Conservation (phyloP, 768 basidiomycete genomes). For the Russula vinacea region DNA sequence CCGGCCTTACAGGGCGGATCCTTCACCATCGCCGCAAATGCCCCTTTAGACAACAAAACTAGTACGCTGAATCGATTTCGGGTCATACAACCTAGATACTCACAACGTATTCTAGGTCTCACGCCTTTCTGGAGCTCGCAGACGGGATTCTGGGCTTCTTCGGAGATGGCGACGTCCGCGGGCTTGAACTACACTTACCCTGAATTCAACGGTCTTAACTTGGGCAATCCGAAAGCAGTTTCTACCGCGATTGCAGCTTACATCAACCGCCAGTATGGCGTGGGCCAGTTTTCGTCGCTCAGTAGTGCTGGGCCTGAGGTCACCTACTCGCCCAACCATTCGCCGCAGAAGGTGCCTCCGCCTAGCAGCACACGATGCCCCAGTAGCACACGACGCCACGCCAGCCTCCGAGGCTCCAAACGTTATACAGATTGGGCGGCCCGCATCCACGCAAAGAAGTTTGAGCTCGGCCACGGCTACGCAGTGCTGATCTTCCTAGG, state of each 20-base stretch:
- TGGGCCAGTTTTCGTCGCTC: background rate
- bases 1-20: constrained; percentile 24
- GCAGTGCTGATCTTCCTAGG: constrained; percentile 50
- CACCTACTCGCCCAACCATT: constrained; percentile 19
- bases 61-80: constrained; percentile 11
- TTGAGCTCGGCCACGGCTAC: constrained; percentile 45
- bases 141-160: constrained; percentile 42
- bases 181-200: constrained; percentile 49
- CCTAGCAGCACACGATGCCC: background rate
- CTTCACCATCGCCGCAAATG: constrained; percentile 20
- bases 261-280: constrained; percentile 42
- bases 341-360: background rate
- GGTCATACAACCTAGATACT: background rate
- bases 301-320: background rate
- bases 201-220: constrained; percentile 45
- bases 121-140: constrained; percentile 48
- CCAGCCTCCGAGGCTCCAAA: background rate
- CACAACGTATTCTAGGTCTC: constrained; percentile 36
- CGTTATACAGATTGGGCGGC: constrained; percentile 42
- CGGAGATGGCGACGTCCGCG: constrained; percentile 34
- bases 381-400: background rate
- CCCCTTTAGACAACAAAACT: constrained; percentile 10
- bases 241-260: constrained; percentile 36
- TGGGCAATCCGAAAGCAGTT: constrained; percentile 35
- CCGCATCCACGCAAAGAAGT: constrained; percentile 44